Evolutionary conservation across 164 flowering plant genomes (phyloP), one percentile per base, ranked within the genome.

Genomic region (Vitis rupestris): DNA sequence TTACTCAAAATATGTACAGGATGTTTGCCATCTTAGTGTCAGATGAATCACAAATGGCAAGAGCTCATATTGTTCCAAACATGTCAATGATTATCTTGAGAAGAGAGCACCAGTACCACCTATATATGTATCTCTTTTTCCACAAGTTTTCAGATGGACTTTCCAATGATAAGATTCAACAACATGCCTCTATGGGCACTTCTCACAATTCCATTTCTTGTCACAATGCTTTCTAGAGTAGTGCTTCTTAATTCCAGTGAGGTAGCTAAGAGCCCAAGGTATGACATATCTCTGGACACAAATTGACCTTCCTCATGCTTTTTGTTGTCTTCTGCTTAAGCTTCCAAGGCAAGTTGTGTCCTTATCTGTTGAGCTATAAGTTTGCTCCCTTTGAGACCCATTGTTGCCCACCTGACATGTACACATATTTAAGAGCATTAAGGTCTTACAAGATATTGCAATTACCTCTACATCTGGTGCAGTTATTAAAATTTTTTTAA

Each of bases 331-430:
- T 66, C 49, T 66, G 69, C 61, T 54, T 66, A 17, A 66, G 69
- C 69, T 66, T 66, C 69, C 61, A 66, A 54, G 69, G 69, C n/a
- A 66, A 51, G 59, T 66, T 66, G 69, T 55, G 69, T 66, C 69
- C 69, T 66, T 61, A 55, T 59, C 69, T 66, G 61, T 66, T 61
- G 27, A 66, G 69, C 47, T 66, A 61, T 59, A 66, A 15, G 61
- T 66, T 66, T 37, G 55, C 44, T 23, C 27, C 27, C 27, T 23
- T 23, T 23, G 27, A 23, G 1, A 23, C 0, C 27, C 27, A 1
- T 66, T 66, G 69, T 66, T 66, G 69, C 69, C 55, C 44, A 66
- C 69, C 59, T 66, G 61, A 55, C 69, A 66, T 55, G 16, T 66
- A 52, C 55, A 66, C 59, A 61, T 66, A 49, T 66, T 66, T 66